phyloP scores from a whole-genome alignment of 495 filamentous ascomycete species.

The Margaritispora aquatica region DNA sequence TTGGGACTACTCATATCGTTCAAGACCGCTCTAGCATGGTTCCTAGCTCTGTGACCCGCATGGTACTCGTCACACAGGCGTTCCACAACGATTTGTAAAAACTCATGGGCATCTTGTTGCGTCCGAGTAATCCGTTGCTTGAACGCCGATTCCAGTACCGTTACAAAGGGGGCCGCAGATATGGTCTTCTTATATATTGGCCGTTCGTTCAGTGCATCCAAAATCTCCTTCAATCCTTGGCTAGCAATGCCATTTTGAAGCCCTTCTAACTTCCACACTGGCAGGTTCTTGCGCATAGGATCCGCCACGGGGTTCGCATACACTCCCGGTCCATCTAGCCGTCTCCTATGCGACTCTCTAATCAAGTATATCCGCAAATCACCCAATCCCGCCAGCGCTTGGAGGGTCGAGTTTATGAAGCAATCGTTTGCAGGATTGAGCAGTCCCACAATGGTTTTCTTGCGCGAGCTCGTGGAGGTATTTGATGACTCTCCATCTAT shows the following conservation, averaged over 20 bases:
- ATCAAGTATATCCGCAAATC: constrained; percentile 89
- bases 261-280: constrained; percentile 62
- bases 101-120: constrained; percentile 99
- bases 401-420: constrained; percentile 97
- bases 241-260: constrained; percentile 77
- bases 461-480: constrained; percentile 52
- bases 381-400: constrained; percentile 89
- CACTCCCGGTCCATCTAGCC: constrained; percentile 64
- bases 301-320: constrained; percentile 55
- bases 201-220: constrained; percentile 90
- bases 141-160: constrained; percentile 77
- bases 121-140: constrained; percentile 82
- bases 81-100: constrained; percentile 89
- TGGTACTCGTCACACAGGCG: constrained; percentile 90
- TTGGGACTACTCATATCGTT: neutral
- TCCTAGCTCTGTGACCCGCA: constrained; percentile 66
- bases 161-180: constrained; percentile 73
- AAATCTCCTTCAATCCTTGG: constrained; percentile 81
- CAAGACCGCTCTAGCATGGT: constrained; percentile 22
- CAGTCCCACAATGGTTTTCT: constrained; percentile 86
- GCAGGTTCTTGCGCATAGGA: constrained; percentile 38
- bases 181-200: constrained; percentile 94
- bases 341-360: constrained; percentile 74
- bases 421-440: constrained; percentile 94
- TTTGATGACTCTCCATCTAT: constrained; percentile 68